Evolutionary conservation across 83 land plant species (phyloP), one percentile per base, ranked within the genome.

Genomic region (Thuja plicata): DNA sequence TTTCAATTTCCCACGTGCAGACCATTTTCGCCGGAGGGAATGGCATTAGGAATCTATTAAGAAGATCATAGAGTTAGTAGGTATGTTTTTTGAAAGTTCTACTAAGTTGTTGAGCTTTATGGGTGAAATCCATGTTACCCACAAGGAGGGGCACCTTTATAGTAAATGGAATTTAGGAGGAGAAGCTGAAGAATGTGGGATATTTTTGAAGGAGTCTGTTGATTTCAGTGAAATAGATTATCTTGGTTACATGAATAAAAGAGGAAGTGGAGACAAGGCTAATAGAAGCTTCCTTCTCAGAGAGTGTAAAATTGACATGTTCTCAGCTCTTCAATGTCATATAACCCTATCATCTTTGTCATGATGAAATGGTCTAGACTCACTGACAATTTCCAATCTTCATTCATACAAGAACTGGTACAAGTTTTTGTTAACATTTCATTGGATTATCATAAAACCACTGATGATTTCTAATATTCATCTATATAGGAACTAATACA

Each of bases 161-260:
- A 86, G 34, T 70, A 17, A 87, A 34, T 94, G 94, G 95, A 87
- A 91, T 40, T 57, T 94, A 40, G 92, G 84, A 55, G 91, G 90
- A 88, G 89, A 93, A 46, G 15, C 81, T 52, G 40, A 38, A 38
- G 2, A 38, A 38, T 38, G 40, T 89, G 92, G 92, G 6, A 74
- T 94, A 66, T 37, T 43, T 24, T 60, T 93, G 78, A 83, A 52
- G 30, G 89, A 87, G 16, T 21, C 86, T 55, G 91, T 60, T 34
- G 62, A 84, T 50, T 94, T 94, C 70, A 70, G 89, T 5, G 87
- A 37, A 11, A 57, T 48, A 52, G 92, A 90, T 76, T 94, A 91
- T 87, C 94, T 92, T 46, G 91, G 93, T 12, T 93, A 94, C 54
- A 78, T 86, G 48, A 92, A 94, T 79, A 93, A 91, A 52, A 89